Base-by-base conservation (phyloP, 2,329 filamentous ascomycete genomes). In the Boeremia exigua region DNA sequence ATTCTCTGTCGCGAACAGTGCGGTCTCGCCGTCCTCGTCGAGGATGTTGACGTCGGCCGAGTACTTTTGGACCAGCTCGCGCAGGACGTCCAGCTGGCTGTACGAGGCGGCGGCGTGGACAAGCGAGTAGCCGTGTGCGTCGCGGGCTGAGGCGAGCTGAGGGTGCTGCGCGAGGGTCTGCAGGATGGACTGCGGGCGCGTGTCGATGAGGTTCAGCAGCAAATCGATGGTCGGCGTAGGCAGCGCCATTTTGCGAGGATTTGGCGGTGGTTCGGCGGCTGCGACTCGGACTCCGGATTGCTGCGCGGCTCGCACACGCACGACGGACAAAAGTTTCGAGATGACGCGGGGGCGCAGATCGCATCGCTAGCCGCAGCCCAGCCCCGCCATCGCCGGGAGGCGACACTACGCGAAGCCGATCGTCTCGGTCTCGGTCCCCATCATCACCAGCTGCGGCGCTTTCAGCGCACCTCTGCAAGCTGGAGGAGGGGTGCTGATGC, bases 71-170 rank as follows among this genome's bases (percentile, higher is more conserved):
- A 96, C 82, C 6, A 99, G 83, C 0, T 86, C 77, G 56, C 90
- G 88, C 14, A 97, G 83, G 14, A 99, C 86, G 51, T 90, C 85
- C 32, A 91, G 79, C 72, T 98, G 93, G 72, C 89, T 90, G 82
- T 98, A 99, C 65, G 93, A 97, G 15, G 91, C 88, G 14, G 94
- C 92, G 48, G 95, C 95, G 77, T 99, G 95, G 44, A 98, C 81
- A 25, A 98, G 86, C 42, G 92, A 96, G 80, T 99, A 99, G 68
- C 95, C 95, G 70, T 97, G 90, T 56, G 89, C 87, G 76, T 99
- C 95, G 78, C 96, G 91, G 48, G 84, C 79, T 2, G 87, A 84
- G 49, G 95, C 94, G 48, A 96, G 81, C n/a, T 85, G 78, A 30
- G 92, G 91, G 64, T 92, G 85, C 58, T 87, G 80, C 60, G 85